Conservation (phyloP, 371 early-diverging fungal genomes). For the Capniomyces stellatus region DNA sequence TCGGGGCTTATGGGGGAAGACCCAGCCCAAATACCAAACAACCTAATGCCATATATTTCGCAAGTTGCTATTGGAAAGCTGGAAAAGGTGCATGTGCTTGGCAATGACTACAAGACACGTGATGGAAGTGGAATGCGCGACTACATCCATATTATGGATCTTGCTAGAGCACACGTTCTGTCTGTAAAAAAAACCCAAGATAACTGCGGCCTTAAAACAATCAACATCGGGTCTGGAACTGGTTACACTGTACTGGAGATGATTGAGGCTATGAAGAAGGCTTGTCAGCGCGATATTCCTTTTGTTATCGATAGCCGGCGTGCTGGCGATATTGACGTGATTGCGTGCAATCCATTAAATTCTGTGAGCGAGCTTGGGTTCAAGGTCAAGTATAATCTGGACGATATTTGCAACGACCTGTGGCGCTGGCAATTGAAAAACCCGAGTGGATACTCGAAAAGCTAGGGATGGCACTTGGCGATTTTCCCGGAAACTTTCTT, state of each 20-base stretch:
- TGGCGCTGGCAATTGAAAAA: slow-evolving; percentile 71
- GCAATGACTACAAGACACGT: slow-evolving; percentile 64
- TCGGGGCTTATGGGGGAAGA: slow-evolving; percentile 77
- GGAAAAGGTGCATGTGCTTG: slow-evolving; percentile 54
- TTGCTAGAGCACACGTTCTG: slow-evolving; percentile 66
- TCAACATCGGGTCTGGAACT: slow-evolving; percentile 68
- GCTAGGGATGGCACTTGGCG: no score
- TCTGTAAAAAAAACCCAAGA: slow-evolving; percentile 45
- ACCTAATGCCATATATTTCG: slow-evolving; percentile 72
- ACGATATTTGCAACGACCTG: slow-evolving; percentile 59
- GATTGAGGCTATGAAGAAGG: slow-evolving; percentile 53
- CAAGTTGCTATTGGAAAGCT: slow-evolving; percentile 64
- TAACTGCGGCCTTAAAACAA: slow-evolving; percentile 27
- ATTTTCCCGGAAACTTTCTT: no score
- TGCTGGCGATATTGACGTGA: slow-evolving; percentile 67
- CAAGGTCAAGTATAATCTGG: slow-evolving; percentile 40
- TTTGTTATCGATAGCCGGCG: slow-evolving; percentile 45
- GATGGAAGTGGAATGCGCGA: slow-evolving; percentile 82
- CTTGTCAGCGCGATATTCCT: slow-evolving; percentile 40
- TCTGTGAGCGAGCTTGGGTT: slow-evolving; percentile 54
- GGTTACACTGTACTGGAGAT: slow-evolving; percentile 78
- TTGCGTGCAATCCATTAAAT: slow-evolving; percentile 54
- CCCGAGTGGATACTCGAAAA: slow-evolving; percentile 41
- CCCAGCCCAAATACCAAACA: slow-evolving; percentile 62
- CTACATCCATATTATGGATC: slow-evolving; percentile 75